phyloP scores from a whole-genome alignment of 305 asterid genomes.

The Solanum hybrid region DNA sequence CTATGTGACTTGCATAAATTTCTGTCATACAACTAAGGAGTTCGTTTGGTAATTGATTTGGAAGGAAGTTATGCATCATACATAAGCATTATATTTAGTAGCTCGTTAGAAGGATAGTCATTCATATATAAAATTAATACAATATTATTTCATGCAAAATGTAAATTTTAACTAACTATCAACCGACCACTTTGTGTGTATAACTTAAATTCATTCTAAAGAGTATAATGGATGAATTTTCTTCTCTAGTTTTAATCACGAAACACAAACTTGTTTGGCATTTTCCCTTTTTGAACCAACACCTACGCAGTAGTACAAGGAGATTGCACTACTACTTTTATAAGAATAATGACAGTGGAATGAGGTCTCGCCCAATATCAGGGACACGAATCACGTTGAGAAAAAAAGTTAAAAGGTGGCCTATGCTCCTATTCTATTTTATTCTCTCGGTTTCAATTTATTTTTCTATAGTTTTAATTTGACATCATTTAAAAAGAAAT shows the following conservation, averaged over 20 bases:
- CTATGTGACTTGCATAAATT: not conserved
- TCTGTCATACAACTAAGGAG: not conserved
- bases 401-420: not conserved
- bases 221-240: not conserved
- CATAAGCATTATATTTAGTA: too few species aligned
- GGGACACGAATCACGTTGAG: not conserved
- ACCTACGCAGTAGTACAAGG: not conserved
- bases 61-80: too few species aligned
- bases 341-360: not conserved
- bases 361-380: not conserved
- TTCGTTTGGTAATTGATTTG: not conserved
- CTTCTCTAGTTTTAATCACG: not conserved
- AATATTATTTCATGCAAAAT: too few species aligned
- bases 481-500: not conserved
- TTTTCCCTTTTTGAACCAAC: not conserved
- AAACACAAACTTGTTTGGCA: not conserved
- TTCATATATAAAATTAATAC: too few species aligned
- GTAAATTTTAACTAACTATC: not conserved
- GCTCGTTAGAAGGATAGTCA: too few species aligned
- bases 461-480: too few species aligned
- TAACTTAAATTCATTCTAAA: not conserved
- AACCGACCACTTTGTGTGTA: rapidly evolving
- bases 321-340: not conserved
- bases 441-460: not conserved
- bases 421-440: not conserved